Percentiles rank a stretch among this genome's conserved stretches.
These are phyloP conservation scores for Wickerhamomyces sp. DNA, from an alignment of 1,139 yeast genomes.

Conservation along the genomic window DNA sequence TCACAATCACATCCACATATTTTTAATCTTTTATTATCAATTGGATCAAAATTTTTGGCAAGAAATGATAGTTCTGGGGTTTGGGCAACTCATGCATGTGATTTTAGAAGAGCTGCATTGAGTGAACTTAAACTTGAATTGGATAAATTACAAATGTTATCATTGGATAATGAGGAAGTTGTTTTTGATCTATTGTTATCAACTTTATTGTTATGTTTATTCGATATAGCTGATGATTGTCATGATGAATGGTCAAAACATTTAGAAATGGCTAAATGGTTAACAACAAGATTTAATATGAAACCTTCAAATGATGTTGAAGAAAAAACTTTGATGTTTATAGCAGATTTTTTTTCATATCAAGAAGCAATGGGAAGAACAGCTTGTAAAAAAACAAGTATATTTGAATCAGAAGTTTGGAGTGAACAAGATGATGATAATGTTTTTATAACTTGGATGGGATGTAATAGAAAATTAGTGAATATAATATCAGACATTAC, in stretches of 20 bases:
- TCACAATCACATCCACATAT: constrained; percentile 2
- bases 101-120: constrained; percentile 2
- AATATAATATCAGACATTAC: constrained; percentile 33
- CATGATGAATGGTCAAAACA: constrained; percentile 9
- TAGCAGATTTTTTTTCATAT: constrained; percentile 7
- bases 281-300: neutral
- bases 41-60: constrained; percentile 6
- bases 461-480: constrained; percentile 30
- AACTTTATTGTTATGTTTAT: constrained; percentile 7
- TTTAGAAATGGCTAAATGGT: constrained; percentile 3
- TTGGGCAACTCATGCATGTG: constrained; percentile 4
- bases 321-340: neutral
- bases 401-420: constrained; percentile 8
- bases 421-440: neutral
- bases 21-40: constrained; percentile 4
- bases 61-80: neutral
- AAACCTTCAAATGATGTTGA: neutral
- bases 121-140: neutral
- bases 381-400: constrained; percentile 7
- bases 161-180: neutral
- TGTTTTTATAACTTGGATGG: constrained; percentile 16
- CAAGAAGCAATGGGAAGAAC: constrained; percentile 14
- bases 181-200: constrained; percentile 4
- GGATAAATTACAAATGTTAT: neutral
- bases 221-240: constrained; percentile 9